Evolutionary conservation across 371 early-diverging fungal genomes (phyloP).

Genomic region (Mucor circinelloides): DNA sequence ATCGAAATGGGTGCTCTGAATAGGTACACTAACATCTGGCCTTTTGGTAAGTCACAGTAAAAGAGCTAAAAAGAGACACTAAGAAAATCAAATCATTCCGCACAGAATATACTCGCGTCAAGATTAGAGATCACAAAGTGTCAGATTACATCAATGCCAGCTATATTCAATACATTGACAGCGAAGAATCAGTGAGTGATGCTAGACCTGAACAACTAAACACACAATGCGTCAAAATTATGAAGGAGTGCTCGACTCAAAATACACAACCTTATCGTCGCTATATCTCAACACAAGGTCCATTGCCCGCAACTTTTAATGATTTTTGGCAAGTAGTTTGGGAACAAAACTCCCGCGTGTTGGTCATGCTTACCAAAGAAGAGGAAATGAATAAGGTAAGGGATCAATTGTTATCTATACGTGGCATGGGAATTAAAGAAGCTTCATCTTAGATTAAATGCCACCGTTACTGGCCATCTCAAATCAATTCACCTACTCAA

Average conservation of each 20-base stretch:
- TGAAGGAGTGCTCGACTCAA: conserved; percentile 21
- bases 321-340: conserved; percentile 93
- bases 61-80: conserved; percentile 5
- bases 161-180: conserved; percentile 39
- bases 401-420: not conserved
- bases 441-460: conserved; percentile 54
- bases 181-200: conserved; percentile 75
- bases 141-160: conserved; percentile 88
- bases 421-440: not conserved
- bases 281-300: conserved; percentile 92
- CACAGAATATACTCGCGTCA: conserved; percentile 60
- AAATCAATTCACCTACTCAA: conserved; percentile 26
- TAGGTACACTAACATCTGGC: conserved; percentile 81
- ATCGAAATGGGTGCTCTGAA: conserved; percentile 71
- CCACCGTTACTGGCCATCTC: conserved; percentile 77
- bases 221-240: conserved; percentile 19
- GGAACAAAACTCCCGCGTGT: conserved; percentile 75
- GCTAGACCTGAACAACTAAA: conserved; percentile 51
- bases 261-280: conserved; percentile 29
- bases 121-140: conserved; percentile 31
- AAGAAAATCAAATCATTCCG: conserved; percentile 5
- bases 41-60: conserved; percentile 56
- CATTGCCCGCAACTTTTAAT: conserved; percentile 75
- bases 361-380: conserved; percentile 91
- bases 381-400: conserved; percentile 75